Evolutionary conservation across 352 stramenopile species (phyloP).

Genomic region (Globisporangium echinulatum): DNA sequence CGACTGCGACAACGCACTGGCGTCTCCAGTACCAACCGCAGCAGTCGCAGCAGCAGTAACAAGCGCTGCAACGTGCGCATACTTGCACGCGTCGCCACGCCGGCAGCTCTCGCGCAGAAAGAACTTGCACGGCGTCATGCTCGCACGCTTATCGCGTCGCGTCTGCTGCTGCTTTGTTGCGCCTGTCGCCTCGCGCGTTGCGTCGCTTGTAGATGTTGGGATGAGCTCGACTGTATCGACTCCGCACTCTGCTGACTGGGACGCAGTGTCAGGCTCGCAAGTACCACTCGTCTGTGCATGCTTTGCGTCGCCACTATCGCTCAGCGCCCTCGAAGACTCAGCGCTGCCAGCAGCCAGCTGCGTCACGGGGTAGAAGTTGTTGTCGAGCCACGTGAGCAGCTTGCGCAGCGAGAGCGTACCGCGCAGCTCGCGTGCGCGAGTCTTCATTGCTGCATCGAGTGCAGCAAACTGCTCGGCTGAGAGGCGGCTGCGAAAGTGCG

Average conservation of each 20-base stretch:
- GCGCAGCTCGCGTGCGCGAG: constrained; percentile 29
- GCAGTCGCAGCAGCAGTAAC: neutral
- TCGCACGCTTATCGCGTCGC: constrained; percentile 3
- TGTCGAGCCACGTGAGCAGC: constrained; percentile 80
- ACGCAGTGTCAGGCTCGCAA: neutral
- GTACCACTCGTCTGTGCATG: constrained; percentile 11
- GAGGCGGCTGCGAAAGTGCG: constrained; percentile 41
- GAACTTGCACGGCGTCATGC: constrained; percentile 32
- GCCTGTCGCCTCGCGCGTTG: neutral
- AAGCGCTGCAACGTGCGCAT: constrained; percentile 31
- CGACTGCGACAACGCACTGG: neutral
- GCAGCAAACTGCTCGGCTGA: constrained; percentile 23
- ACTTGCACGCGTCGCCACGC: constrained; percentile 62
- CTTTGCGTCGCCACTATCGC: neutral
- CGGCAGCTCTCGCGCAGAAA: constrained; percentile 51
- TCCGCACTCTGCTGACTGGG: too few relatives aligned
- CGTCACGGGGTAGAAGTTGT: constrained; percentile 48
- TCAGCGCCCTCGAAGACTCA: neutral
- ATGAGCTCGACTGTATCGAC: too few relatives aligned
- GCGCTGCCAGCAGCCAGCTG: neutral
- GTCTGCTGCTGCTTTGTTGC: neutral
- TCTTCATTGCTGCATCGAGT: constrained; percentile 30
- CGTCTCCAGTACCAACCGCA: neutral
- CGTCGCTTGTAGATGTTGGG: too few relatives aligned
- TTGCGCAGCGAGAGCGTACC: constrained; percentile 54